A percentile compares a stretch with the other conserved stretches of the same genome.
These are phyloP conservation scores for Tympanopsis confertula DNA, from an alignment of 2,329 filamentous ascomycete species.

Conservation along the genomic window DNA sequence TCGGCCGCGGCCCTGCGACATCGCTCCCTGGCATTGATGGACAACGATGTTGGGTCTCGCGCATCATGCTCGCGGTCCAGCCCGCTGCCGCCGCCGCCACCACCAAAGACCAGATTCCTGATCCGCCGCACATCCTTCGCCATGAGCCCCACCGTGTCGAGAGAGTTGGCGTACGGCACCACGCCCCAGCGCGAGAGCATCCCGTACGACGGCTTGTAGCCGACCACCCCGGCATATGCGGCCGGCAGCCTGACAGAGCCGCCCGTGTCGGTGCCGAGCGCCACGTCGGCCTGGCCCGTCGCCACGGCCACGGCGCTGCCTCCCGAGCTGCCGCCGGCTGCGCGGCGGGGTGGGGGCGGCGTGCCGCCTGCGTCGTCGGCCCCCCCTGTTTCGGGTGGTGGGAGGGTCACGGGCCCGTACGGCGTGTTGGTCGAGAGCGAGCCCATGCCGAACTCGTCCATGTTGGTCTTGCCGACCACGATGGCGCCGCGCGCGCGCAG, in stretches of 20 bases:
- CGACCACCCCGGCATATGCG: constrained; percentile 56
- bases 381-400: constrained; percentile 14
- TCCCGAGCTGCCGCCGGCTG: constrained; percentile 58
- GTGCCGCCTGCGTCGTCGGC: constrained; percentile 7
- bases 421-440: constrained; percentile 53
- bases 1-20: constrained; percentile 27
- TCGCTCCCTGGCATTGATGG: background rate
- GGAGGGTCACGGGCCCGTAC: constrained; percentile 39
- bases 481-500: constrained; percentile 39
- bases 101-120: constrained; percentile 19
- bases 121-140: constrained; percentile 25
- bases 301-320: constrained; percentile 60
- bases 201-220: constrained; percentile 66
- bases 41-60: background rate
- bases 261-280: constrained; percentile 62
- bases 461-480: constrained; percentile 54
- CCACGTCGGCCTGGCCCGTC: constrained; percentile 21
- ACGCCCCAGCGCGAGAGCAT: constrained; percentile 58
- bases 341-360: constrained; percentile 25
- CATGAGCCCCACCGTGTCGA: constrained; percentile 64
- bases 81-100: constrained; percentile 27
- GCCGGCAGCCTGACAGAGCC: constrained; percentile 61
- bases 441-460: constrained; percentile 72
- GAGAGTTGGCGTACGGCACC: constrained; percentile 63
- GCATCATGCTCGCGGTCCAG: constrained; percentile 46